Base-by-base conservation (phyloP, 2,329 filamentous ascomycete genomes). In the Ophiostoma fasciatum region DNA sequence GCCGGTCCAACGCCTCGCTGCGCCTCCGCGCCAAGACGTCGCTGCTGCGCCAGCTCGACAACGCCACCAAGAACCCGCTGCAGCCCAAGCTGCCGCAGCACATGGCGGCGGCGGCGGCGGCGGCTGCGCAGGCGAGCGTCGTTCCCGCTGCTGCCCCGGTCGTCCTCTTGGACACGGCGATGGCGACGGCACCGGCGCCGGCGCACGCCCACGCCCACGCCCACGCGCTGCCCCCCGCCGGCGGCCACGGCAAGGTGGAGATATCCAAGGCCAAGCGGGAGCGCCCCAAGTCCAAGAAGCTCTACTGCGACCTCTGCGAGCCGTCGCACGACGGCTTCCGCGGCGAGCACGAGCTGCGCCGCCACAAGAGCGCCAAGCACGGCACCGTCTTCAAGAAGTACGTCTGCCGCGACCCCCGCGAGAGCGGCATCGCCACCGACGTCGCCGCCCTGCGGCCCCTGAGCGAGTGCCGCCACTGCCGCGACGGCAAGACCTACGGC, bases 391-490 rank as follows among this genome's bases (percentile, higher is more conserved):
- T 72, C 34, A 71, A 62, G 52, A 74, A 72, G 46, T 78, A 59
- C 48, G 57, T 74, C 19, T 77, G 72, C 47, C 58, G 68, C 22
- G 68, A 76, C 43, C 71, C 74, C 1, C 48, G 51, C 10, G 46
- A 49, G 1, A 50, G 48, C 13, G 62, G 62, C 7, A 49, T 62
- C 3, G 44, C 48, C 14, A 53, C 57, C 41, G 45, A 56, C 60
- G 69, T 55, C 48, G 64, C 47, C 52, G 73, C 59, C 56, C 66
- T 68, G 59, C 69, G 57, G 35, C 77, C 85, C 28, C 68, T 96
- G 23, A 63, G 65, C 34, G 79, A 80, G 46, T 94, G 87, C 70
- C 93, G 93, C 57, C 72, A 81, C 32, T 96, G 88, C 55, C 69
- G 67, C 33, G 68, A 68, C 30, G 61, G 68, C 37, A 94, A 94